A percentile compares a stretch with the other conserved stretches of the same genome.
Conservation (phyloP, 1,139 yeast genomes). For the Geotrichum cucujoidarum region DNA sequence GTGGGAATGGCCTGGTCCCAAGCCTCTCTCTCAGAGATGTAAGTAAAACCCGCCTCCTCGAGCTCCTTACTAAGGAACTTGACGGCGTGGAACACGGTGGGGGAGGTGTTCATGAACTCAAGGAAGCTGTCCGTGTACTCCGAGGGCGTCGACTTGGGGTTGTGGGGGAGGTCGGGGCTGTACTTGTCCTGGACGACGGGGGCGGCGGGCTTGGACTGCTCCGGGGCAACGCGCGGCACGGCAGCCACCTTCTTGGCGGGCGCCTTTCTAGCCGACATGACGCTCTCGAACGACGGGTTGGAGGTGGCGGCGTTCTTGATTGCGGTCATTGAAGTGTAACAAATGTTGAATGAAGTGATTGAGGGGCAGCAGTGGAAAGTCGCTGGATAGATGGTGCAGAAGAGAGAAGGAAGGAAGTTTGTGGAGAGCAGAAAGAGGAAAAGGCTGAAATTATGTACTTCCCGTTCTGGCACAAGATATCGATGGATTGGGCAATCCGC, state of each 20-base stretch:
- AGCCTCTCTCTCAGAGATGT: slow-evolving; percentile 61
- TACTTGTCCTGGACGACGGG: slow-evolving; percentile 8
- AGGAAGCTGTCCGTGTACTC: slow-evolving; percentile 50
- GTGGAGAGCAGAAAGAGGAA: no score
- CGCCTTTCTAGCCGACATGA: slow-evolving; percentile 3
- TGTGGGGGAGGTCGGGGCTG: slow-evolving; percentile 17
- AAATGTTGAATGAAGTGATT: no score
- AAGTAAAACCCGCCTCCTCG: slow-evolving; percentile 39
- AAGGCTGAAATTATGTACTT: no score
- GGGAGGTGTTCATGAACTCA: slow-evolving; percentile 75
- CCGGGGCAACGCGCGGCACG: not conserved
- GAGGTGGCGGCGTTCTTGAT: slow-evolving; percentile 1
- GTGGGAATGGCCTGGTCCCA: slow-evolving; percentile 56
- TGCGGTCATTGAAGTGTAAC: no score
- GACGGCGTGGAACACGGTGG: slow-evolving; percentile 91
- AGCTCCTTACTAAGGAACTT: slow-evolving; percentile 43
- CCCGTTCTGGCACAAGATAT: no score
- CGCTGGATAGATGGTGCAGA: not conserved
- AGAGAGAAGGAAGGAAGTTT: not conserved
- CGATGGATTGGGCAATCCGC: no score
- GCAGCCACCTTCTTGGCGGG: not conserved
- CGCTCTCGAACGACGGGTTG: slow-evolving; percentile 11
- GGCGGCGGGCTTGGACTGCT: not conserved
- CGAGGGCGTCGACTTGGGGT: slow-evolving; percentile 18
- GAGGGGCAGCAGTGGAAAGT: not conserved